phyloP scores from a whole-genome alignment of 1,284 basidiomycete genomes.

The Moniliella sp. region DNA sequence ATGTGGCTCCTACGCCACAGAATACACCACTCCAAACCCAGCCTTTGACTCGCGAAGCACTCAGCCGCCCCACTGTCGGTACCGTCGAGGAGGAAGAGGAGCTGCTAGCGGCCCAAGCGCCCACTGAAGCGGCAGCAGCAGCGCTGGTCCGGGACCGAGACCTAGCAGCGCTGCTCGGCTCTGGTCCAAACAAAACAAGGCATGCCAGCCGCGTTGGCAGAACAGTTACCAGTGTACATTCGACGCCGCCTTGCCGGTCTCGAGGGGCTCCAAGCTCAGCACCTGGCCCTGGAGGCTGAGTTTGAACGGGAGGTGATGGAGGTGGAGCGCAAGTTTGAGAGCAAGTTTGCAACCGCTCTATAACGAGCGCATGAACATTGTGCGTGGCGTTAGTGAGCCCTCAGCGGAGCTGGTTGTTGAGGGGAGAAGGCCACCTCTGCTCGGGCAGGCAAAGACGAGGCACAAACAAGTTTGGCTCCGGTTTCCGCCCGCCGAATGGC shows the following conservation, averaged over 20 bases:
- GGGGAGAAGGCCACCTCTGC: too few species aligned
- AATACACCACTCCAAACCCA: conserved; percentile 56
- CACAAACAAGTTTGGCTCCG: conserved; percentile 23
- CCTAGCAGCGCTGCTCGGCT: conserved; percentile 35
- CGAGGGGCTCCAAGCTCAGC: conserved; percentile 80
- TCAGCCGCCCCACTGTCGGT: conserved; percentile 42
- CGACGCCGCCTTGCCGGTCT: conserved; percentile 72
- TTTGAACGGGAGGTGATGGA: conserved; percentile 91
- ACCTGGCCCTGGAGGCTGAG: conserved; percentile 74
- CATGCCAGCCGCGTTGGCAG: conserved; percentile 62
- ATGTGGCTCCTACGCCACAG: conserved; percentile 57
- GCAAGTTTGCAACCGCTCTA: conserved; percentile 66
- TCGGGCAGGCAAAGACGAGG: conserved; percentile 22
- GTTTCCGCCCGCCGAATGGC: conserved; percentile 33
- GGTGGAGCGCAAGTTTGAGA: conserved; percentile 89
- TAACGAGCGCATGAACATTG: conserved; percentile 62
- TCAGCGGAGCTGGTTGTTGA: conserved; percentile 61
- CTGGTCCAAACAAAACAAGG: conserved; percentile 45
- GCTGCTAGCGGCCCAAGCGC: too few species aligned
- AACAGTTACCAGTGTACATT: conserved; percentile 59
- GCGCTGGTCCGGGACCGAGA: conserved; percentile 26
- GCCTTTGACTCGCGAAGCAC: conserved; percentile 45
- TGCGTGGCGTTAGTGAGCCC: conserved; percentile 54
- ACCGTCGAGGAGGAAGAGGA: conserved; percentile 29
- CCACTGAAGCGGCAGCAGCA: too few species aligned